Percentiles rank a stretch among this genome's conserved stretches.
Conservation (phyloP, 257 asterid genomes). For the Salvia miltiorrhiza region DNA sequence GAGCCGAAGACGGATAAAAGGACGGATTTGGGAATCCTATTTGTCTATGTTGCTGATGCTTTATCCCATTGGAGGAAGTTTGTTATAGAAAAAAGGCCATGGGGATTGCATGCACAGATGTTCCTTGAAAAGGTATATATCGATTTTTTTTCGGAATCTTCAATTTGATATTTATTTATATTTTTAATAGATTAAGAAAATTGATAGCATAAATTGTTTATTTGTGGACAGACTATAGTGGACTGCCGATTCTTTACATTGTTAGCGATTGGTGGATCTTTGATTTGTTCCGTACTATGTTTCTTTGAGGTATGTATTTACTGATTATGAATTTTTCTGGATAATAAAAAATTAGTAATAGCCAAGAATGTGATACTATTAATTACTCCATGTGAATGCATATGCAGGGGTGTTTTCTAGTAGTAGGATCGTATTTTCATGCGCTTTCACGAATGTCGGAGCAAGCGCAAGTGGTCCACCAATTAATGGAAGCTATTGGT, state of each 20-base stretch:
- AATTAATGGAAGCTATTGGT: conserved; percentile 74
- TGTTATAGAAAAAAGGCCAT: conserved; percentile 28
- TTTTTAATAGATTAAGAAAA: background rate
- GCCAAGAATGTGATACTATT: background rate
- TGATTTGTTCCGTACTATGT: conserved; percentile 66
- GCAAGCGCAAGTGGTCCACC: conserved; percentile 53
- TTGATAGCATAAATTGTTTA: background rate
- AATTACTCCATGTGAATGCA: conserved; percentile 23
- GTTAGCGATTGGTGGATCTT: conserved; percentile 78
- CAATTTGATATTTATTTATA: background rate
- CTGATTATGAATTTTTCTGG: background rate
- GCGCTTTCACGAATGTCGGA: conserved; percentile 39
- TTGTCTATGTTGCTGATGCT: conserved; percentile 20
- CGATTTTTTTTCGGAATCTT: background rate
- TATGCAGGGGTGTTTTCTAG: conserved; percentile 62
- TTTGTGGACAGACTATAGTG: conserved; percentile 52
- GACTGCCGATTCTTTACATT: conserved; percentile 82
- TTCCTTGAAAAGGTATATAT: conserved; percentile 56
- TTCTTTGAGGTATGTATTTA: conserved; percentile 48
- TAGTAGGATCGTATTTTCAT: conserved; percentile 50
- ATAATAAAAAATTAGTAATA: background rate
- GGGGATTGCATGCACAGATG: conserved; percentile 49
- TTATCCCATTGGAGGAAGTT: conserved; percentile 29
- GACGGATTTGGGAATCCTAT: conserved; percentile 31
- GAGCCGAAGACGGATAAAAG: conserved; percentile 35